Evolutionary conservation across 1,284 basidiomycete genomes (phyloP), one percentile per base, ranked within the genome.

Genomic region (Polyporus tsugae): DNA sequence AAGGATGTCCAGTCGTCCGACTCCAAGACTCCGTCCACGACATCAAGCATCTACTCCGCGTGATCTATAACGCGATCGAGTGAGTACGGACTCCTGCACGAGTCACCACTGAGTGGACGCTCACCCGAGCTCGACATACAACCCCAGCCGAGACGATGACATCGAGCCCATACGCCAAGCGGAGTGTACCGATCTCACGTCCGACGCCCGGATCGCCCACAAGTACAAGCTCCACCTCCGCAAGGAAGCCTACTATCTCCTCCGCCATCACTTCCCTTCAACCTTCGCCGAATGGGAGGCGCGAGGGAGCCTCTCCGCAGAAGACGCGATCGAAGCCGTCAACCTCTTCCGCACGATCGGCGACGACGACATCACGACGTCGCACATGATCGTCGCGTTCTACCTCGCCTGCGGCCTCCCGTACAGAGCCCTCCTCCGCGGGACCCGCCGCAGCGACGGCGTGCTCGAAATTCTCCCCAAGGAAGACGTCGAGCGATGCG

Each of bases 311-410:
- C 35, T 58, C 17, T 17, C 22, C 17, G 10, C 11, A 42, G 15
- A 2, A 6, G 46, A 64, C 25, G 67, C 53, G 6, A 49, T 68
- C 4, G 53, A 61, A 19, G 52, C 36, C 4, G 44, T 62, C 33
- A 61, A 64, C 52, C 53, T 64, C 33, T 52, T 49, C 17, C 67
- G 55, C 35, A 7, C 35, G 33, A 58, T 58, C 35, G 55, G 55
- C 29, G 55, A 58, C 35, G 55, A 58, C 55, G 55, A 58, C 35
- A 3, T n/a, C 55, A 58, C 55, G 29, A 58, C 55, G 17, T 4
- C 55, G 35, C 55, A 58, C 55, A 58, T 58, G 55, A 6, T 58
- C 35, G 55, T 38, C n/a, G 19, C 35, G 15, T 35, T 58, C 15
- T 58, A 38, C 35, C 55, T 58, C 55, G 33, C 33, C 35, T 58